Evolutionary conservation across 2,329 filamentous ascomycete species (phyloP).

Genomic region (Colletotrichum liaoningense): DNA sequence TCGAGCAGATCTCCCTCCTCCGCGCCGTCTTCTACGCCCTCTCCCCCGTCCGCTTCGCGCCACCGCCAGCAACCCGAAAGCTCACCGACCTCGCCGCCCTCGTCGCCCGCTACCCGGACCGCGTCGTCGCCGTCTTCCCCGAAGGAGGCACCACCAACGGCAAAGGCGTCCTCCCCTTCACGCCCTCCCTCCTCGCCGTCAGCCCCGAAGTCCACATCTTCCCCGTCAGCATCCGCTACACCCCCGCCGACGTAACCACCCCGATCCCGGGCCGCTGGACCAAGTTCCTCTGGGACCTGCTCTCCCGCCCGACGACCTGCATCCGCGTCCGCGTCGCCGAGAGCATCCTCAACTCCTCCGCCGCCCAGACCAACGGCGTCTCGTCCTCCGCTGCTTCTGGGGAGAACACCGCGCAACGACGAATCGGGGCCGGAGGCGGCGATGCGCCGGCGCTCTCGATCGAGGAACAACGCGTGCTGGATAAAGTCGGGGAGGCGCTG

Average conservation of each 20-base stretch:
- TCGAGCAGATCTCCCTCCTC: constrained; percentile 82
- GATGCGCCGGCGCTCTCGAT: constrained; percentile 46
- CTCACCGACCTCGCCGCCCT: constrained; percentile 74
- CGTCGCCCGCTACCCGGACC: constrained; percentile 74
- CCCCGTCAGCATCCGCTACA: constrained; percentile 90
- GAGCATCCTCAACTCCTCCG: constrained; percentile 67
- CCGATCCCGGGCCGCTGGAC: constrained; percentile 81
- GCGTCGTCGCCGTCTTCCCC: constrained; percentile 88
- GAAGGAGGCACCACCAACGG: constrained; percentile 97
- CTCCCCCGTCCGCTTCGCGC: constrained; percentile 62
- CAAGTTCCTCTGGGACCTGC: constrained; percentile 85
- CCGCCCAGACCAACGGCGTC: constrained; percentile 49
- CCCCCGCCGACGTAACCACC: constrained; percentile 89
- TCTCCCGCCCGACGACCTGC: constrained; percentile 86
- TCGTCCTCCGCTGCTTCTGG: constrained; percentile 41
- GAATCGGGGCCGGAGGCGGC: constrained; percentile 42
- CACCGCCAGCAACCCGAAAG: constrained; percentile 53
- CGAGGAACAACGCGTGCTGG: constrained; percentile 78
- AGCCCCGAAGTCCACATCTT: constrained; percentile 81
- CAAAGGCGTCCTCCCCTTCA: constrained; percentile 86
- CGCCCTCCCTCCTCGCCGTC: constrained; percentile 78
- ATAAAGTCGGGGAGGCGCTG: constrained; percentile 85
- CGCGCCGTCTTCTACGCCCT: constrained; percentile 81
- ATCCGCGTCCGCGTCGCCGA: constrained; percentile 93
- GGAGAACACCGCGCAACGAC: constrained; percentile 43